phyloP scores from a whole-genome alignment of 176 grass and related monocot species.

The Hyparrhenia diplandra region DNA sequence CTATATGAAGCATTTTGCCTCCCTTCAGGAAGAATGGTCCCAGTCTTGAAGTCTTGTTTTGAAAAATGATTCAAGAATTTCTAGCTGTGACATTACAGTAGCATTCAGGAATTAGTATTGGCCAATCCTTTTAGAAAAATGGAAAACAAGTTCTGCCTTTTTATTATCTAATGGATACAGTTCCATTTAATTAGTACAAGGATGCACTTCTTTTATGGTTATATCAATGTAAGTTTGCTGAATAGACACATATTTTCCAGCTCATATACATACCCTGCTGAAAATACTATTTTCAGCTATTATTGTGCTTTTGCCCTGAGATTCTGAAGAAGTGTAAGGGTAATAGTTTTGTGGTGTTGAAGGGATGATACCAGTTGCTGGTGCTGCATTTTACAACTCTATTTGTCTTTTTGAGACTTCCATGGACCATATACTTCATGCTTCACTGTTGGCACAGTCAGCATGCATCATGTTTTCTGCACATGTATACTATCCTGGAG shows the following conservation, averaged over 20 bases:
- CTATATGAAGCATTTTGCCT: not conserved
- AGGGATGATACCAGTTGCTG: not conserved
- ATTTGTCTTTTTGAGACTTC: not conserved
- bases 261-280: not conserved
- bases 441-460: not conserved
- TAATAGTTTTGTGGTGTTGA: not conserved
- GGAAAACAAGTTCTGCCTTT: not conserved
- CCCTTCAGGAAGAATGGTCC: not conserved
- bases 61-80: not conserved
- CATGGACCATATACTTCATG: not conserved
- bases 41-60: not conserved
- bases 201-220: not conserved
- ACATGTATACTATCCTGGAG: not conserved
- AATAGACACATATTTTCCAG: not conserved
- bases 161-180: not conserved
- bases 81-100: not conserved
- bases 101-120: slow-evolving; percentile 8
- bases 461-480: not conserved
- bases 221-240: not conserved
- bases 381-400: not conserved
- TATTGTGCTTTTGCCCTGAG: not conserved
- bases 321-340: not conserved
- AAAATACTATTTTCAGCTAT: not conserved
- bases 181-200: not conserved
- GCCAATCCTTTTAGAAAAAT: not conserved